Evolutionary conservation across 2,329 filamentous ascomycete genomes (phyloP), one percentile per base, ranked within the genome.

Genomic region (Scedosporium apiospermum): DNA sequence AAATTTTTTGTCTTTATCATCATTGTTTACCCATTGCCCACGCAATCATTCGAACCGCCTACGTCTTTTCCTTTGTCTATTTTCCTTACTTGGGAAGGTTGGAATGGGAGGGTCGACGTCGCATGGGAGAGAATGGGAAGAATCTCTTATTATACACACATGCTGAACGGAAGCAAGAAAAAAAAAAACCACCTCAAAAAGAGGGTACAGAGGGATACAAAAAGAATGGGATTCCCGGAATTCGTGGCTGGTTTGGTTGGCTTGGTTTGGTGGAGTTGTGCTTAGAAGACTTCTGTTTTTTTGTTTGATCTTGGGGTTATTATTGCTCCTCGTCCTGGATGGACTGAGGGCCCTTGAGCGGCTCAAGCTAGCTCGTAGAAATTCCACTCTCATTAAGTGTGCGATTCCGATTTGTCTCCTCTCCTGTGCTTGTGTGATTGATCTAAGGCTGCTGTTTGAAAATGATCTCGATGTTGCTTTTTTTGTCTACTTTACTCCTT

Each of bases 221-320:
- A 46, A 46, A 18, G 26, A 34, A 58, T 41, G 27, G 51, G 51
- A 21, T 21, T 9, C 23, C 18, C 10, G 51, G 51, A 12, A 10
- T 26, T 46, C 6, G 44, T 46, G 14, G 44, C 6, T 46, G 58
- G 46, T 27, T 10, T 7, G 23, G 23, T 51, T 30, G 1, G 27
- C 3, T 27, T 10, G 16, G 14, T 27, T 51, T 51, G 14, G 42
- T 18, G 18, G 21, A 34, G 16, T 60, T 42, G 23, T 34, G 55
- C 41, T 49, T 42, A 57, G 62, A 49, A 57, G 62, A 49, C 55
- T 42, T 46, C 57, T 65, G 21, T 58, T 51, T 55, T 58, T 65
- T 58, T 62, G 30, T 3, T 53, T 53, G 4, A 21, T 53, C 23
- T 53, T 53, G n/a, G 44, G 4, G 5, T 30, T 12, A 12, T 30